phyloP scores from a whole-genome alignment of 345 rosid genomes.

The Syzygium aromaticum region DNA sequence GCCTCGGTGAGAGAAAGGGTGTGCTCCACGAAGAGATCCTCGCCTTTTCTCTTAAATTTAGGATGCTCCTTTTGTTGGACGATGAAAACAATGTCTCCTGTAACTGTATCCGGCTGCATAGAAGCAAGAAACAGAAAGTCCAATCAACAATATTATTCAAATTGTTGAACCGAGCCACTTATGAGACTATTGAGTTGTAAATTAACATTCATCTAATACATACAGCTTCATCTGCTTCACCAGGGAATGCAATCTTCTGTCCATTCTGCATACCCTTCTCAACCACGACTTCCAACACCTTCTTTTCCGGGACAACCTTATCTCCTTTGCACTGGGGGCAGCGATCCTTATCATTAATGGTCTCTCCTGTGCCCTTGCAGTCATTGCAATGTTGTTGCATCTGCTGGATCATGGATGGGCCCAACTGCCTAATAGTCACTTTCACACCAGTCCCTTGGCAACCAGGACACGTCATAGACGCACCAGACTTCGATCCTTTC shows the following conservation, averaged over 20 bases:
- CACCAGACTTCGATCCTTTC: conserved; percentile 90
- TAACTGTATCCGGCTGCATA: conserved; percentile 77
- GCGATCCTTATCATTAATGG: conserved; percentile 60
- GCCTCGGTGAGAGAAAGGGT: conserved; percentile 77
- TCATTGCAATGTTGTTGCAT: conserved; percentile 89
- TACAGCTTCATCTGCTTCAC: conserved; percentile 93
- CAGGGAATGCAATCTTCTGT: conserved; percentile 83
- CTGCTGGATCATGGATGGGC: conserved; percentile 95
- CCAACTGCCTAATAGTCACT: conserved; percentile 77
- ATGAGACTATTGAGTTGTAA: not conserved
- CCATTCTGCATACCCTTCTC: conserved; percentile 94
- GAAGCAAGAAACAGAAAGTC: not conserved
- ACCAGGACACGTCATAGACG: conserved; percentile 58
- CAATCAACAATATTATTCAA: not conserved
- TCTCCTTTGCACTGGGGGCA: conserved; percentile 83
- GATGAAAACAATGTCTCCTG: conserved; percentile 82
- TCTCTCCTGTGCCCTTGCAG: conserved; percentile 88
- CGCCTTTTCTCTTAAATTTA: conserved; percentile 73
- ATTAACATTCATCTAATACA: not conserved
- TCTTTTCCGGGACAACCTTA: conserved; percentile 76
- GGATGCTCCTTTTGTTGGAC: conserved; percentile 93
- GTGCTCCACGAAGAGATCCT: conserved; percentile 81
- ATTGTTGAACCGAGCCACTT: not conserved
- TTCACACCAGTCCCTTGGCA: conserved; percentile 91
- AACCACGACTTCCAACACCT: conserved; percentile 72